Base-by-base conservation (phyloP, 2,329 filamentous ascomycete genomes). In the Fonsecaea erecta region DNA sequence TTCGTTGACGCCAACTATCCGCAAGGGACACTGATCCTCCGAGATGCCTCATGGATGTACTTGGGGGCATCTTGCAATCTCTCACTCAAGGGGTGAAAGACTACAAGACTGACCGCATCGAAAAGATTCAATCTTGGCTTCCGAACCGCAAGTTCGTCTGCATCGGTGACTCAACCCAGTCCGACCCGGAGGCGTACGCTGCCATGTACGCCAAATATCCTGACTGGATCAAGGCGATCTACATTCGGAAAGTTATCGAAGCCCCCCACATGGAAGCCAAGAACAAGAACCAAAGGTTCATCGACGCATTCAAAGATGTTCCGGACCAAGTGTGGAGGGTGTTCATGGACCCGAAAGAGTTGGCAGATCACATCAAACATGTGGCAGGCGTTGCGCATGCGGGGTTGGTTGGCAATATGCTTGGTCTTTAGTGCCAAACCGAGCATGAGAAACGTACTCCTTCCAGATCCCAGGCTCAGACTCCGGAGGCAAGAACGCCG, bases 141-240 rank as follows among this genome's bases (percentile, higher is more conserved):
- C 94, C 94, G 0, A 84, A 84, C 71, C 84, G 91, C 66, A 90
- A 89, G 72, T 89, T 96, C 79, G 86, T 98, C 68, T 89, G 89
- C 71, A 88, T 98, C 69, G 94, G 94, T 0, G 94, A 98, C 77
- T 94, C 90, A 43, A 97, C 93, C 0, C 94, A 97, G 77, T 90
- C 87, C 28, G 94, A 98, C 72, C 93, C 94, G 0, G 94, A 98
- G 75, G 87, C 91, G 0, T 98, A 97, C 74, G 93, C 89, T 30
- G 88, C 93, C 71, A 87, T 92, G 77, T 93, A 84, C 67, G 76
- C 87, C 59, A 83, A 84, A 55, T 86, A 88, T 68, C 88, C 89
- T 0, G 86, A 84, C 6, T 97, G 93, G 92, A 86, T 97, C 67
- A 86, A 86, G 67, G 85, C 90, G 12, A 95, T 98, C 53, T 89